phyloP scores from a whole-genome alignment of 371 early-diverging fungal species.

The Saksenaea vasiformis region DNA sequence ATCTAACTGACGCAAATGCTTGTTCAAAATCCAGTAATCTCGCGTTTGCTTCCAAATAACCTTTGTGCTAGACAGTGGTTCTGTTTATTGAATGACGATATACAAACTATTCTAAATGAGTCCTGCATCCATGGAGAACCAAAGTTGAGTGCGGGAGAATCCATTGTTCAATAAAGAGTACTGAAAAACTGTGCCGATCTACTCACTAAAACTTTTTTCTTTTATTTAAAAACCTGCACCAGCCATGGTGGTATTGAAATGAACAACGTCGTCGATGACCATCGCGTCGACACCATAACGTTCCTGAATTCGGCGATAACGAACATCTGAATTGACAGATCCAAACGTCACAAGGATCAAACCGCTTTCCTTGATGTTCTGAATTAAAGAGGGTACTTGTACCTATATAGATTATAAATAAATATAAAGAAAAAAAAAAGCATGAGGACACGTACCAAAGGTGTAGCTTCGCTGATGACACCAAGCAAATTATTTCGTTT shows the following conservation, averaged over 20 bases:
- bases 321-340: slow-evolving; percentile 61
- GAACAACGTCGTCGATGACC: slow-evolving; percentile 56
- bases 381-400: slow-evolving; percentile 85
- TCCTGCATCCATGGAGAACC: no score
- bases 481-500: slow-evolving; percentile 83
- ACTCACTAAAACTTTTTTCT: background rate
- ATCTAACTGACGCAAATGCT: no score
- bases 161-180: no score
- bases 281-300: slow-evolving; percentile 86
- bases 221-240: slow-evolving; percentile 42
- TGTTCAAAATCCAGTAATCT: no score
- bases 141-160: no score
- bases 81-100: no score
- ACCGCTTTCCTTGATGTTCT: slow-evolving; percentile 88
- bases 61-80: no score
- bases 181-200: no score
- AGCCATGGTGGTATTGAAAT: slow-evolving; percentile 52
- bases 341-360: slow-evolving; percentile 89
- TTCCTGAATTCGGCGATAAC: slow-evolving; percentile 72
- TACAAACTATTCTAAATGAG: no score
- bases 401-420: slow-evolving; percentile 49
- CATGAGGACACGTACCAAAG: slow-evolving; percentile 59
- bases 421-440: background rate
- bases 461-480: slow-evolving; percentile 85
- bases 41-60: no score